Evolutionary conservation across 2,329 filamentous ascomycete genomes (phyloP), one percentile per base, ranked within the genome.

Genomic region (Venturia carpophila): DNA sequence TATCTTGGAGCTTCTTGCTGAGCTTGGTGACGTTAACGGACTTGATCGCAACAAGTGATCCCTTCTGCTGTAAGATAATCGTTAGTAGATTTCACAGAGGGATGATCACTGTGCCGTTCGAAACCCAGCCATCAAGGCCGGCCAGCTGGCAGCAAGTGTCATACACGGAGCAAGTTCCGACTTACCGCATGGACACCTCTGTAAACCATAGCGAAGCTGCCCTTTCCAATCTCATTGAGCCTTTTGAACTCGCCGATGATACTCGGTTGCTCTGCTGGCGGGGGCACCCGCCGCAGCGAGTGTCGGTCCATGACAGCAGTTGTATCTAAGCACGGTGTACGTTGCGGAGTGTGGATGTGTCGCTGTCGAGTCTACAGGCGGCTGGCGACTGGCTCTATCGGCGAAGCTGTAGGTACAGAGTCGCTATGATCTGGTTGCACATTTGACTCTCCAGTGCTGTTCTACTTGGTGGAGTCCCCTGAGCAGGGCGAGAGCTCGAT

Each of bases 191-290:
- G 90, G 71, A 87, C 86, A 69, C 90, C 92, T 75, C 89, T 86
- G 76, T 94, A 97, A 69, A 99, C 94, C 70, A 92, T 92, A 69
- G 94, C 94, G 80, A 97, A 99, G 80, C 94, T 97, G 68, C 94
- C 94, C 79, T 94, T 94, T 68, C 94, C 94, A 75, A 97, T 97
- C 79, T 97, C 91, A 70, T 89, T 87, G 71, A 92, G 85, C 72
- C 93, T 87, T 71, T 84, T 84, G 77, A 95, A 97, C 72, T 89
- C 86, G 70, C 92, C 91, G 71, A 94, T 82, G 58, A 78, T 74
- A 70, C 71, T 74, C 69, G 71, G 75, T 62, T 70, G 75, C 71
- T 73, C 72, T 64, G 67, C 67, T 64, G 73, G 76, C 69, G 75
- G 69, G 37, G 71, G 71, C 64, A 74, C 72, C 68, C 75, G 72